Base-by-base conservation (phyloP, 2,329 filamentous ascomycete genomes). In the Sarocladiaceae sp. region DNA sequence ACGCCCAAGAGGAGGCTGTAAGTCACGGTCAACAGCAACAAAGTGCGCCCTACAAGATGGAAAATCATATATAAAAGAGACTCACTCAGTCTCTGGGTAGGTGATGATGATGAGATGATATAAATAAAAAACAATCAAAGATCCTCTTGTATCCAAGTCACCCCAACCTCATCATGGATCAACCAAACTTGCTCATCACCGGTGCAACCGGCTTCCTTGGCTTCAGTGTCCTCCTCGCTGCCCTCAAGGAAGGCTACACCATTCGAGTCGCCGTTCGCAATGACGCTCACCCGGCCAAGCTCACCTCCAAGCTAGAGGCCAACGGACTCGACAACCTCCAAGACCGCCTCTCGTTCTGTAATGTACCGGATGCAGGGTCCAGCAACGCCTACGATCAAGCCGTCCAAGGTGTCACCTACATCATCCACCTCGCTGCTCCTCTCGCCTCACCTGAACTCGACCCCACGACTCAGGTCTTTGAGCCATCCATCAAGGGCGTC, bases 331-430 rank as follows among this genome's bases (percentile, higher is more conserved):
- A n/a, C n/a, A n/a, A n/a, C n/a, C n/a, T n/a, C n/a, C n/a, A n/a
- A n/a, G 31, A 33, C 12, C 12, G 31, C n/a, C 31, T 33, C 7
- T 52, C 51, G 6, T 55, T 53, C 45, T 47, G 54, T 18, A 46
- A 65, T 26, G 60, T 71, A 2, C 61, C 64, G 2, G 63, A 69
- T 42, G 59, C 69, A 19, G 52, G 57, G 0, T 51, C 50, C 3
- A 51, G 56, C 0, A 58, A 58, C 13, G 67, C 67, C 2, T 70
- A 66, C 41, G 61, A 69, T 21, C 57, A 65, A 21, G 66, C 65
- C 11, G 57, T 67, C 45, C 52, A 61, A 33, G 66, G 58, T 3
- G 62, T 65, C 31, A 57, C 56, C 13, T 65, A 62, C 50, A 57
- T 71, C 39, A 52, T 65, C 15, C 58, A 61, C 45, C 37, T 55